phyloP scores from a whole-genome alignment of 2,329 filamentous ascomycete species.

The Fusarium protoensiforme region DNA sequence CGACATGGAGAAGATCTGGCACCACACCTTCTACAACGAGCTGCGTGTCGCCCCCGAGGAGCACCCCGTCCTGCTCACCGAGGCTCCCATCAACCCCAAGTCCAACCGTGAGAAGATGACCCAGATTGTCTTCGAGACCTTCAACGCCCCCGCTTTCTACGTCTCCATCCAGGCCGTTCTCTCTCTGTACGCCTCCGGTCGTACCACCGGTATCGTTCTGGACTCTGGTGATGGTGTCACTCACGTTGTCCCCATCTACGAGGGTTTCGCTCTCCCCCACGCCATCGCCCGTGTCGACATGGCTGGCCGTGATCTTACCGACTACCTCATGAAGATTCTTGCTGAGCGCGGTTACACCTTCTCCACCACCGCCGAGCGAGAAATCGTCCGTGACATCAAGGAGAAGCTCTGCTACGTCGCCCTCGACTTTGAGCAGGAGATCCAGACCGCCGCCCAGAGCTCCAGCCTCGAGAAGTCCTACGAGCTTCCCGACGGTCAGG shows the following conservation, averaged over 20 bases:
- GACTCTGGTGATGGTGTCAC: constrained; percentile 99
- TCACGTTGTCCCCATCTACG: constrained; percentile 99
- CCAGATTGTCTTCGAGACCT: constrained; percentile 99
- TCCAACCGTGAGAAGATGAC: constrained; percentile 99
- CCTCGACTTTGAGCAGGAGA: constrained; percentile 99
- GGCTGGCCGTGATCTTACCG: constrained; percentile 99
- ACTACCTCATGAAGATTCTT: constrained; percentile 99
- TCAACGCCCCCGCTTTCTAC: constrained; percentile 99
- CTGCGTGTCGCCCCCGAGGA: constrained; percentile 99
- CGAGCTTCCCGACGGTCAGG: constrained; percentile 98
- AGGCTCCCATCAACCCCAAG: constrained; percentile 99
- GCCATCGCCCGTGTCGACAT: constrained; percentile 99
- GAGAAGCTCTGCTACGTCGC: constrained; percentile 99
- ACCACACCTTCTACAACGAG: constrained; percentile 99
- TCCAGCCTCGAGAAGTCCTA: constrained; percentile 99
- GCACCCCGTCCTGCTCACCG: constrained; percentile 98
- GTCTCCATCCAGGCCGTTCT: constrained; percentile 99
- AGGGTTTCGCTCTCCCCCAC: constrained; percentile 99
- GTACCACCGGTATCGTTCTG: constrained; percentile 99
- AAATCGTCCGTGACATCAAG: constrained; percentile 99
- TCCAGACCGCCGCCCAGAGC: constrained; percentile 99
- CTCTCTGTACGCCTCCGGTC: constrained; percentile 99
- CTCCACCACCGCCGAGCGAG: constrained; percentile 99
- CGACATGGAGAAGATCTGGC: constrained; percentile 99
- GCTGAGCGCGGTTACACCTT: constrained; percentile 99